These are phyloP conservation scores for Hymenoscyphus fraxineus DNA, from an alignment of 2,329 filamentous ascomycete genomes.

Conservation along the genomic window DNA sequence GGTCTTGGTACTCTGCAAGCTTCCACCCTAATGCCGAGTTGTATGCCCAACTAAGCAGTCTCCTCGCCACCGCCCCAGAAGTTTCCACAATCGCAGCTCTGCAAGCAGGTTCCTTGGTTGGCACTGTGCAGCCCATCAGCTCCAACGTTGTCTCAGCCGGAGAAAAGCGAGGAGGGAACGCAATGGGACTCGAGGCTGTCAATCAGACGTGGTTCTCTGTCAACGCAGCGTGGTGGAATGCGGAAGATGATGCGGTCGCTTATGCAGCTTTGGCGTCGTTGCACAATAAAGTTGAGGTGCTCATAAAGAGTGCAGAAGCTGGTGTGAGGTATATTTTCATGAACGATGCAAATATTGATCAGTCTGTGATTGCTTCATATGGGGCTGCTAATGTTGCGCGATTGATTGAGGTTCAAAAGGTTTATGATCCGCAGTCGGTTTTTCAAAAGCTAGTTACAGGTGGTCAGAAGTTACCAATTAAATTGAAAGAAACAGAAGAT, in stretches of 20 bases:
- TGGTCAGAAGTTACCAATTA: background rate
- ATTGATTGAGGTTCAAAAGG: background rate
- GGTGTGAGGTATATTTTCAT: background rate
- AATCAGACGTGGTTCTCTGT: constrained; percentile 9
- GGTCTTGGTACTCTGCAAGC: background rate
- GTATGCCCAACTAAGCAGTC: background rate
- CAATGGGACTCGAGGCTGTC: background rate
- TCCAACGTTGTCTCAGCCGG: background rate
- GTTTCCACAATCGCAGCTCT: background rate
- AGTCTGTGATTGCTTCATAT: background rate
- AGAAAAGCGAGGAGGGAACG: background rate
- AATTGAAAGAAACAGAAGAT: no score
- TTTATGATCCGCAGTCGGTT: background rate
- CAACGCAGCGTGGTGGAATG: background rate
- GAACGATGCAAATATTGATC: background rate
- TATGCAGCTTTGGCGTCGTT: background rate
- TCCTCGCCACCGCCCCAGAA: background rate
- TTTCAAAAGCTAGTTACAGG: constrained; percentile 8
- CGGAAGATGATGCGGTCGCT: background rate
- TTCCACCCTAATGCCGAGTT: background rate
- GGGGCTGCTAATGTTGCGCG: background rate
- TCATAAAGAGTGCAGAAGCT: background rate
- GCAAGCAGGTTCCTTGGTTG: background rate
- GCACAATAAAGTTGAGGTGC: background rate
- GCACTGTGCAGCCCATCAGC: background rate